A percentile compares a stretch with the other conserved stretches of the same genome.
Conservation (phyloP, 495 filamentous ascomycete genomes). For the Aspergillus kassunensis region DNA sequence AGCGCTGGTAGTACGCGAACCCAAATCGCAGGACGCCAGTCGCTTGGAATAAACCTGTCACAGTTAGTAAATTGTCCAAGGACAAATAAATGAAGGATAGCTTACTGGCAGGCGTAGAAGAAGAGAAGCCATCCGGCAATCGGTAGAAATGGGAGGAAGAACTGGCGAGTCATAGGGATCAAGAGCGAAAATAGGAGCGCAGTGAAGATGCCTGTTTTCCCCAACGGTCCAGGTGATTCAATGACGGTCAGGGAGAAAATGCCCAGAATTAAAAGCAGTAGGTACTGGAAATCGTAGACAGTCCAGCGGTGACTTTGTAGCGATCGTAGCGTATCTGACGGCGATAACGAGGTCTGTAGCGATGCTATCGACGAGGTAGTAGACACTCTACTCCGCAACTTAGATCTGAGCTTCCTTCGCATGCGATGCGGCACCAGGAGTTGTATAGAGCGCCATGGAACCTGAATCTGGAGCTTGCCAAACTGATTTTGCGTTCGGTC, state of each 20-base stretch:
- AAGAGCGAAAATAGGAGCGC: slow-evolving; percentile 66
- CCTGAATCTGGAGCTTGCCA: slow-evolving; percentile 45
- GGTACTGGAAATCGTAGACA: slow-evolving; percentile 80
- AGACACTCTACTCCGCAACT: slow-evolving; percentile 66
- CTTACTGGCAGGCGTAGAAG: slow-evolving; percentile 88
- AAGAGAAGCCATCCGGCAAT: slow-evolving; percentile 81
- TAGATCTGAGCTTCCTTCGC: slow-evolving; percentile 68
- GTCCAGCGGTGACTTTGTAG: slow-evolving; percentile 78
- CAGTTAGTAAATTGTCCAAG: slow-evolving; percentile 15
- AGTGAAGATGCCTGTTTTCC: slow-evolving; percentile 65
- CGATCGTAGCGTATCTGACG: slow-evolving; percentile 64
- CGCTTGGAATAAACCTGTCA: slow-evolving; percentile 73
- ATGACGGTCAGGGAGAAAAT: slow-evolving; percentile 81
- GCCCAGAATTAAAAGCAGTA: slow-evolving; percentile 64
- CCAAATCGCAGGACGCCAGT: slow-evolving; percentile 87
- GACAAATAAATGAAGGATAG: slow-evolving; percentile 14
- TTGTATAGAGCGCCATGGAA: slow-evolving; percentile 50
- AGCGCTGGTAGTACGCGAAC: slow-evolving; percentile 91
- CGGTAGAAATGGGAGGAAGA: slow-evolving; percentile 82
- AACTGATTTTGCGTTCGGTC: slow-evolving; percentile 47
- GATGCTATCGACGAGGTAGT: slow-evolving; percentile 67
- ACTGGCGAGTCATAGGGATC: slow-evolving; percentile 84
- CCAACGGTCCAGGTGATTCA: slow-evolving; percentile 64
- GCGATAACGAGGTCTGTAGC: slow-evolving; percentile 78
- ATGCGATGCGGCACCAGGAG: slow-evolving; percentile 63